Base-by-base conservation (phyloP, 2,329 filamentous ascomycete genomes). In the Leptographium procerum region DNA sequence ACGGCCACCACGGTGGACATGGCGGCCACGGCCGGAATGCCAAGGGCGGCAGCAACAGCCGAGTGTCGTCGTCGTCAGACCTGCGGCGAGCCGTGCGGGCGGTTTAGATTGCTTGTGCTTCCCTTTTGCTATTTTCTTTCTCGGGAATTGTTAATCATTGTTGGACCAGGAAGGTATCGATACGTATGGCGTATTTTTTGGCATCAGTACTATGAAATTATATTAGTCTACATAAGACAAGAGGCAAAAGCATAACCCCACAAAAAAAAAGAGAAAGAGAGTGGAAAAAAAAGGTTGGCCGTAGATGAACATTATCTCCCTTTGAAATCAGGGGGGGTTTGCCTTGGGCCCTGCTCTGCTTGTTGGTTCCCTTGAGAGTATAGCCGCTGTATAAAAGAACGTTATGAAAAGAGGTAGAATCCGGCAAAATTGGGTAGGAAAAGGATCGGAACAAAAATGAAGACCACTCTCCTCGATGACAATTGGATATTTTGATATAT, bases 81-180 rank as follows among this genome's bases (percentile, higher is more conserved):
- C 58, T 61, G 56, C 60, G 62, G 36, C 60, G 61, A 26, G 58
- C 57, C 48, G 54, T 63, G 29, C 58, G 58, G 19, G 62, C 62
- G 2, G 55, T 48, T 2, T 60, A 33, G 34, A 26, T 11, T 10
- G 24, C n/a, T 47, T 2, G 16, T n/a, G 19, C n/a, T n/a, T n/a
- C n/a, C n/a, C n/a, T n/a, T n/a, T n/a, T n/a, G n/a, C n/a, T n/a
- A 34, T 16, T 28, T n/a, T 40, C 14, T 19, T 51, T 28, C n/a
- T n/a, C n/a, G n/a, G n/a, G n/a, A n/a, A n/a, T n/a, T n/a, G n/a
- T n/a, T n/a, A n/a, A n/a, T n/a, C n/a, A n/a, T n/a, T n/a, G n/a
- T n/a, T n/a, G n/a, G n/a, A n/a, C n/a, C n/a, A n/a, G n/a, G n/a
- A n/a, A n/a, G n/a, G n/a, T n/a, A n/a, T n/a, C n/a, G n/a, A n/a